Percentiles rank a stretch among this genome's conserved stretches.
Conservation (phyloP, 2,329 filamentous ascomycete species). For the Xylariaceae sp. region DNA sequence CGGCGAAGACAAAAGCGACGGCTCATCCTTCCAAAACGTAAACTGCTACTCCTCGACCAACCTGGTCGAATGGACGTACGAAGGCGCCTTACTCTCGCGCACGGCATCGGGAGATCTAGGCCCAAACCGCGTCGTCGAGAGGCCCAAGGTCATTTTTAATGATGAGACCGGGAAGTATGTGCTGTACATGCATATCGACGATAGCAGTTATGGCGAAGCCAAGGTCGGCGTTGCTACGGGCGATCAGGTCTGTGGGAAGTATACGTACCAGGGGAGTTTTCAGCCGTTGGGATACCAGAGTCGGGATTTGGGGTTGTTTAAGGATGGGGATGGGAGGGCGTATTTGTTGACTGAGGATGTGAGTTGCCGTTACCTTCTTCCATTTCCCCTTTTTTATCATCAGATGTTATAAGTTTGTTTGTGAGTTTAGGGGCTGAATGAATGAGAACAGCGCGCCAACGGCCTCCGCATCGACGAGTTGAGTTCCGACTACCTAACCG, state of each 20-base stretch:
- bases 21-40: constrained; percentile 56
- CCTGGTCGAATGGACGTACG: constrained; percentile 59
- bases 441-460: constrained; percentile 42
- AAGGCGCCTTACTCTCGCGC: constrained; percentile 52
- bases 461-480: constrained; percentile 55
- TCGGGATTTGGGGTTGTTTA: constrained; percentile 54
- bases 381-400: not conserved
- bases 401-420: too few species aligned
- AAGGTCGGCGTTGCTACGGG: constrained; percentile 59
- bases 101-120: constrained; percentile 53
- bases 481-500: constrained; percentile 51
- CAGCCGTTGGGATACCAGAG: constrained; percentile 46
- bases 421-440: not conserved
- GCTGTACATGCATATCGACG: constrained; percentile 64
- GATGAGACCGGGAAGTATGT: constrained; percentile 57
- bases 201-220: constrained; percentile 54
- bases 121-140: constrained; percentile 57
- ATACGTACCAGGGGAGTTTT: constrained; percentile 38
- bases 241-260: constrained; percentile 55
- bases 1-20: constrained; percentile 64
- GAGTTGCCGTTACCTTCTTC: constrained; percentile 7
- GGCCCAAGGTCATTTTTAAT: constrained; percentile 66
- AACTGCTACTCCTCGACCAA: constrained; percentile 63
- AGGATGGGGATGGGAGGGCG: constrained; percentile 26
- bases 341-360: constrained; percentile 27